phyloP scores from a whole-genome alignment of 495 filamentous ascomycete genomes.

The Penicillium simplicissimum region DNA sequence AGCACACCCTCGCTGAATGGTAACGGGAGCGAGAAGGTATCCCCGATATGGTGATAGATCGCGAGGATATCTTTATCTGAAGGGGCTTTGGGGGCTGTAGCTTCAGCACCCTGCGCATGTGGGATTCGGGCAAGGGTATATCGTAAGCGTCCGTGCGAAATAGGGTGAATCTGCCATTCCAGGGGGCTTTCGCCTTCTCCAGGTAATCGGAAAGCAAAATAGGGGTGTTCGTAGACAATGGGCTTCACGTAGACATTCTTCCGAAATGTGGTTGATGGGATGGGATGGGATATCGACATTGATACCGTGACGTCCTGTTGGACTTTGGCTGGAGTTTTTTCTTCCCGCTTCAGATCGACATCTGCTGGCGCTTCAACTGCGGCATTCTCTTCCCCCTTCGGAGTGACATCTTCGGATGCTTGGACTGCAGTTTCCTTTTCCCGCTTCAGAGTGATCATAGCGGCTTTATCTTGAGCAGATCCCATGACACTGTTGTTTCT shows the following conservation, averaged over 20 bases:
- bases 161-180: conserved; percentile 8
- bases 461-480: not conserved
- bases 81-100: not conserved
- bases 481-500: not conserved
- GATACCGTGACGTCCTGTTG: not conserved
- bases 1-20: conserved; percentile 3
- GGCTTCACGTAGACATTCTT: conserved; percentile 2
- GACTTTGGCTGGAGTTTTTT: not conserved
- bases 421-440: not conserved
- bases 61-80: conserved; percentile 1
- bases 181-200: not conserved
- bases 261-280: not conserved
- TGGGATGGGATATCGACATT: not conserved
- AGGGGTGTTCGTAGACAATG: not conserved
- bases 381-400: too few species aligned
- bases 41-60: conserved; percentile 5
- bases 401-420: too few species aligned
- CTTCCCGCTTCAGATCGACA: not conserved
- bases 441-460: not conserved
- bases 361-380: too few species aligned
- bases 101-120: not conserved
- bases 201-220: conserved; percentile 1
- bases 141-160: conserved; percentile 4
- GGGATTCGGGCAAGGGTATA: conserved; percentile 8
- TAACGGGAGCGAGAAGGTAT: conserved; percentile 3